A percentile compares a stretch with the other conserved stretches of the same genome.
Conservation (phyloP, 2,329 filamentous ascomycete species). For the Trichoderma atrobrunneum region DNA sequence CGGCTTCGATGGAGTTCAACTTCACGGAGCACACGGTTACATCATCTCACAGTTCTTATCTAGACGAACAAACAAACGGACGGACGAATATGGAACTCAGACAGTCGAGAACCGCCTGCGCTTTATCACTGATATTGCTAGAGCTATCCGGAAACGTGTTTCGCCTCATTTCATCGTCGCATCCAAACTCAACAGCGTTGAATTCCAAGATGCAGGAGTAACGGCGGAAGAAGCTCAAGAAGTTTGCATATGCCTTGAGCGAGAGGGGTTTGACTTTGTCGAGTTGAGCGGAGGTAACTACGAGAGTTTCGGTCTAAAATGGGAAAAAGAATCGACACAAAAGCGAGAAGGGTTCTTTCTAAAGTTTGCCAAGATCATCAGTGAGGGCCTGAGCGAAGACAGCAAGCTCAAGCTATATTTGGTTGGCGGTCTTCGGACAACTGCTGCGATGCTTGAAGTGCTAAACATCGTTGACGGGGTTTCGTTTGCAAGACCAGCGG, state of each 20-base stretch:
- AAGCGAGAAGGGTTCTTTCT: neutral
- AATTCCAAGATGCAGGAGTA: neutral
- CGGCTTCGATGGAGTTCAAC: neutral
- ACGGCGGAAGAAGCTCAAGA: neutral
- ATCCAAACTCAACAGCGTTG: neutral
- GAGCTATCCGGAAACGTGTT: neutral
- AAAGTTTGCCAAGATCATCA: neutral
- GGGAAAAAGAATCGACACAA: neutral
- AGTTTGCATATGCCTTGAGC: neutral
- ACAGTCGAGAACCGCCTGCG: neutral
- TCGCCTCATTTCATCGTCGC: neutral
- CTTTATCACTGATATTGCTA: neutral
- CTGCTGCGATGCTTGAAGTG: neutral
- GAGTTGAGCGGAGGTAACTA: neutral
- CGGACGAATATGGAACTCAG: neutral
- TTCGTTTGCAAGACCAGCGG: neutral
- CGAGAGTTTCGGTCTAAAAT: neutral
- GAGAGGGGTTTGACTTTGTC: neutral
- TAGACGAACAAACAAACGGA: neutral
- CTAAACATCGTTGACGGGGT: neutral
- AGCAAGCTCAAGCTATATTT: neutral
- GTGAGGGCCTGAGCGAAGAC: neutral
- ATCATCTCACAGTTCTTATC: neutral
- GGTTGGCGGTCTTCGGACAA: neutral
- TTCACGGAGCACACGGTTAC: neutral